Evolutionary conservation across 2,329 filamentous ascomycete genomes (phyloP), one percentile per base, ranked within the genome.

Genomic region (Zasmidium angulare): DNA sequence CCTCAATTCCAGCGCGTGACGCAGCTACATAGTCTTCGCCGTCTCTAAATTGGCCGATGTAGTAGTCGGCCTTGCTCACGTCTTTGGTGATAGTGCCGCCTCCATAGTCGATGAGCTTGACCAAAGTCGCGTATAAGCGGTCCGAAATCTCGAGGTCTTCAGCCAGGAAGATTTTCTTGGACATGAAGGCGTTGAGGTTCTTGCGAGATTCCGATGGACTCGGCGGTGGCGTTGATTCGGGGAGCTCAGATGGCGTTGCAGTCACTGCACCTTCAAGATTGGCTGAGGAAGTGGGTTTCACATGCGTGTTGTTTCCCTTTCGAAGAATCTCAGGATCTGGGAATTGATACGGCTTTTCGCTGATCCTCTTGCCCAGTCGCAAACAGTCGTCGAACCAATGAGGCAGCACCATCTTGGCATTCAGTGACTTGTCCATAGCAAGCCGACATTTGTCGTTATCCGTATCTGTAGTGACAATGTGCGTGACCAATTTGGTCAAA

Each of bases 321-420:
- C 79, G 77, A 47, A 96, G 79, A 31, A 96, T 89, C 65, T 96
- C 91, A 1, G 95, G 90, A 65, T 98, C 82, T 1, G 95, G 95
- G 1, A 98, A 82, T 20, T 85, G 78, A 71, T 99, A 99, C 0
- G 95, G 95, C 6, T 81, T 79, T 73, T 99, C 95, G 67, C 91
- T 89, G 67, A 99, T 97, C 60, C 90, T 87, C 75, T 91, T 93
- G 52, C 93, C 93, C 24, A 99, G 85, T 75, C 90, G 95, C 66
- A 99, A 84, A 76, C 95, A 99, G 73, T 97, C 93, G 68, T 98
- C 93, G 71, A 99, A 97, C 92, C 95, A 98, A 72, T 98, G 95
- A 40, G 95, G 95, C 54, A 99, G 81, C 19, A 99, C 90, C 60
- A 97, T 89, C 75, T 91, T 93, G 74, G 86, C 86, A 56, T 86